A percentile compares a stretch with the other conserved stretches of the same genome.
phyloP scores from a whole-genome alignment of 345 rosid species.

The Salix caprea region DNA sequence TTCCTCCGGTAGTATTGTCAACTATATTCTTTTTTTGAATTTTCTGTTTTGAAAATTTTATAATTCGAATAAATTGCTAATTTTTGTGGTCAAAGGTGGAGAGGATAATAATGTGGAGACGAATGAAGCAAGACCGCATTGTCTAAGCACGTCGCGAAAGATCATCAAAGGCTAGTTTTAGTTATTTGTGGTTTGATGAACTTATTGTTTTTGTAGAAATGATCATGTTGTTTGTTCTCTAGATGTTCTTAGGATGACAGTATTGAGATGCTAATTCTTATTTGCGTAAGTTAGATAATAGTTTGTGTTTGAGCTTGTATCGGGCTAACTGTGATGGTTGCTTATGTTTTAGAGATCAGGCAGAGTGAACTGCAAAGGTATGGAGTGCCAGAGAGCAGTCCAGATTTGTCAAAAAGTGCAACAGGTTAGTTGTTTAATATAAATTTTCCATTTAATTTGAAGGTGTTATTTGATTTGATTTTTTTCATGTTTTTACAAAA shows the following conservation, averaged over 20 bases:
- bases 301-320: background rate
- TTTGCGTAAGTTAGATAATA: background rate
- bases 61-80: background rate
- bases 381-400: conserved; percentile 30
- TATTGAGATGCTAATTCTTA: background rate
- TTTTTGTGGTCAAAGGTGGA: conserved; percentile 16
- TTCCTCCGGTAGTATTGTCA: conserved; percentile 35
- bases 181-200: background rate
- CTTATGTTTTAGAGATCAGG: conserved; percentile 53
- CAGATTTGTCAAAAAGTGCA: conserved; percentile 26
- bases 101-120: conserved; percentile 27
- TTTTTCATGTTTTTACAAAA: no score
- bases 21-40: background rate
- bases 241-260: background rate
- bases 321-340: conserved; percentile 7
- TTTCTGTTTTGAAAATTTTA: conserved; percentile 4
- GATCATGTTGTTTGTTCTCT: background rate
- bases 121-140: conserved; percentile 17
- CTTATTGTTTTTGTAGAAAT: background rate
- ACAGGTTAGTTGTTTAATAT: conserved; percentile 38
- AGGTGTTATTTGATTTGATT: no score
- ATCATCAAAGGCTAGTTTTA: conserved; percentile 55
- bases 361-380: conserved; percentile 57
- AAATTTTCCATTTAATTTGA: no score
- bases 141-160: conserved; percentile 55